These are phyloP conservation scores for Hyphopichia buzzinii DNA, from an alignment of 1,139 yeast genomes.

Conservation along the genomic window DNA sequence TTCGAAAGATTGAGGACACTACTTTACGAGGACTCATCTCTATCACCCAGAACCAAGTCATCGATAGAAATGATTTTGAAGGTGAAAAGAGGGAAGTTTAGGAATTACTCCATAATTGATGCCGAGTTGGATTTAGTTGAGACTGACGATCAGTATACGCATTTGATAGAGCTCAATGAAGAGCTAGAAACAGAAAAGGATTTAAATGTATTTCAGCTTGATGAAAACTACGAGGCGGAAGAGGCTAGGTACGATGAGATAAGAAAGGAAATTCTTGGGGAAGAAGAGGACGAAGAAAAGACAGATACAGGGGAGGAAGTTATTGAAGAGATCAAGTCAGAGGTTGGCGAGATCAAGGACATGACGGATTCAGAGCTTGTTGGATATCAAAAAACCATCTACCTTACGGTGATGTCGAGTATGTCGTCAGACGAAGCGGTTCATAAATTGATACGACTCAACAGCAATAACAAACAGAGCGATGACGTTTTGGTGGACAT, in stretches of 20 bases:
- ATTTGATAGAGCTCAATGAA: constrained; percentile 53
- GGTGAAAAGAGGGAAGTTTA: constrained; percentile 48
- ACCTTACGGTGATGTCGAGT: constrained; percentile 86
- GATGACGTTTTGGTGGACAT: constrained; percentile 60
- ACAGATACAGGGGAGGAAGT: constrained; percentile 13
- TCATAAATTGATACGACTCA: constrained; percentile 67
- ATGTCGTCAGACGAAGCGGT: constrained; percentile 93
- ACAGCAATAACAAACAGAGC: constrained; percentile 29
- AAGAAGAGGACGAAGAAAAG: constrained; percentile 15
- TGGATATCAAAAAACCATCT: constrained; percentile 70
- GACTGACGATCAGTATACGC: constrained; percentile 61
- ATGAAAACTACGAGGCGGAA: constrained; percentile 48
- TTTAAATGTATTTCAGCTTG: constrained; percentile 53
- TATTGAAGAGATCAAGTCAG: constrained; percentile 7
- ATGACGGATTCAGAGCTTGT: constrained; percentile 65
- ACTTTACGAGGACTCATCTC: constrained; percentile 50
- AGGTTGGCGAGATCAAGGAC: constrained; percentile 46
- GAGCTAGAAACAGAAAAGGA: constrained; percentile 42
- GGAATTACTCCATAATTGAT: constrained; percentile 36
- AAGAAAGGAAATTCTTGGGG: constrained; percentile 17
- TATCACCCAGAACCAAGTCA: constrained; percentile 44
- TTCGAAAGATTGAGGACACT: constrained; percentile 61
- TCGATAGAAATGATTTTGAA: constrained; percentile 55
- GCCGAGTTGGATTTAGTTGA: constrained; percentile 59
- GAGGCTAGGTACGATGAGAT: constrained; percentile 37